Percentiles rank a stretch among this genome's conserved stretches.
These are phyloP conservation scores for Xenoacremonium recifei DNA, from an alignment of 2,329 filamentous ascomycete genomes.

Conservation along the genomic window DNA sequence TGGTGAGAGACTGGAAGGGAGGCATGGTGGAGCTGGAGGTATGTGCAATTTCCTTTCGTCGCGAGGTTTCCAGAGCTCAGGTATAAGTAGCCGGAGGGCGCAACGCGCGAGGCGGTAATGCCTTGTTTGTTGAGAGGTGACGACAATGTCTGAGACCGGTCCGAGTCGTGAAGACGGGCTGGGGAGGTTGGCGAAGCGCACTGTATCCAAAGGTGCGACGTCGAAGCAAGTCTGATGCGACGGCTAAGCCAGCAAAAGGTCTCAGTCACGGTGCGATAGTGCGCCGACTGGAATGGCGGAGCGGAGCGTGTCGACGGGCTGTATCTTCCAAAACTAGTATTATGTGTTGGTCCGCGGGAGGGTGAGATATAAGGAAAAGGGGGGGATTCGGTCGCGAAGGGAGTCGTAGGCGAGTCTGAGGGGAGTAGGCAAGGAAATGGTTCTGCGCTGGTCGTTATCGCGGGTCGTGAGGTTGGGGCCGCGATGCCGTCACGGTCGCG, in stretches of 20 bases:
- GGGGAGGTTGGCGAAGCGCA: slow-evolving; percentile 5
- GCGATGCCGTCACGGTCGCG: slow-evolving; percentile 15
- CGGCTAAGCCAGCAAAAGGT: background rate
- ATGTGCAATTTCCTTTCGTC: slow-evolving; percentile 18
- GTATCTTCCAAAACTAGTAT: slow-evolving; percentile 9
- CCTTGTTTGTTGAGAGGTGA: no score
- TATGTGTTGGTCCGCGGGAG: slow-evolving; percentile 3
- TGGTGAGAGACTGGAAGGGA: slow-evolving; percentile 44
- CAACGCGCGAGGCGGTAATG: background rate
- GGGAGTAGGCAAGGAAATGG: slow-evolving; percentile 11
- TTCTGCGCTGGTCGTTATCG: slow-evolving; percentile 9
- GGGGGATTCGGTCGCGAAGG: background rate
- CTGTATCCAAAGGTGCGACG: slow-evolving; percentile 8
- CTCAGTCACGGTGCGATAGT: background rate
- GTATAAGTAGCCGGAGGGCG: slow-evolving; percentile 16
- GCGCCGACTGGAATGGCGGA: background rate
- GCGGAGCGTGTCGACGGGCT: slow-evolving; percentile 11
- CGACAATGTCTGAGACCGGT: slow-evolving; percentile 20
- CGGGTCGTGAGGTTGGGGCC: background rate
- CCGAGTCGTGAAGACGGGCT: slow-evolving; percentile 7
- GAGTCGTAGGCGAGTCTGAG: slow-evolving; percentile 8
- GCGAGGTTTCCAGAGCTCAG: slow-evolving; percentile 9
- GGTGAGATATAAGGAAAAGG: slow-evolving; percentile 10
- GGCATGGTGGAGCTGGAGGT: slow-evolving; percentile 37
- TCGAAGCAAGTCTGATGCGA: slow-evolving; percentile 4